phyloP scores from a whole-genome alignment of 2,329 filamentous ascomycete species.

The Aspergillus transmontanensis region DNA sequence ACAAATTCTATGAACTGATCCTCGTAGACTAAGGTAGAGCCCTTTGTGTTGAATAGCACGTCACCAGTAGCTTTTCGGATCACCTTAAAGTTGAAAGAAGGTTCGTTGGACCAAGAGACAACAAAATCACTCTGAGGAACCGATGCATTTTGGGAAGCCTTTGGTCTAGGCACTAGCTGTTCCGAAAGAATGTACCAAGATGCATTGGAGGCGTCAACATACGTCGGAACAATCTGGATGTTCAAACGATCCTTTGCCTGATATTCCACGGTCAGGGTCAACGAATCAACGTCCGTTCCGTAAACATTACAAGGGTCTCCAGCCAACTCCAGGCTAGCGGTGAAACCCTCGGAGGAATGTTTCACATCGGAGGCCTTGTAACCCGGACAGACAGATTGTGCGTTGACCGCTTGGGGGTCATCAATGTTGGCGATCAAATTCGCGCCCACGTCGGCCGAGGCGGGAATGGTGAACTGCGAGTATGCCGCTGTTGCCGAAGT shows the following conservation, averaged over 20 bases:
- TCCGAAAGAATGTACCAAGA: slow-evolving; percentile 71
- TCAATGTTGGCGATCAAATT: slow-evolving; percentile 63
- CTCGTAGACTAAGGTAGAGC: slow-evolving; percentile 69
- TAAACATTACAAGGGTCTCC: slow-evolving; percentile 70
- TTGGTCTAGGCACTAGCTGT: slow-evolving; percentile 61
- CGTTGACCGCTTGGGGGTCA: slow-evolving; percentile 64
- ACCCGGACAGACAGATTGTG: slow-evolving; percentile 64
- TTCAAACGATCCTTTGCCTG: slow-evolving; percentile 67
- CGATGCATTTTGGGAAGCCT: slow-evolving; percentile 45
- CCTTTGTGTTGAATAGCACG: slow-evolving; percentile 67
- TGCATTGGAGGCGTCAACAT: slow-evolving; percentile 62
- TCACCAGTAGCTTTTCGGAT: slow-evolving; percentile 63
- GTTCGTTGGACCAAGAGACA: slow-evolving; percentile 59
- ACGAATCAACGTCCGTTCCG: slow-evolving; percentile 69
- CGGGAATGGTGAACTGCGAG: slow-evolving; percentile 51
- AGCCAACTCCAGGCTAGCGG: slow-evolving; percentile 55
- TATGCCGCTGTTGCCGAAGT: slow-evolving; percentile 23
- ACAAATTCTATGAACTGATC: slow-evolving; percentile 77
- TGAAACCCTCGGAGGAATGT: slow-evolving; percentile 51
- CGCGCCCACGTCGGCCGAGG: slow-evolving; percentile 49
- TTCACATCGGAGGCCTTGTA: slow-evolving; percentile 58
- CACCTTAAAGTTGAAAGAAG: slow-evolving; percentile 60
- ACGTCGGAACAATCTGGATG: slow-evolving; percentile 69
- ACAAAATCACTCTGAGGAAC: slow-evolving; percentile 47
- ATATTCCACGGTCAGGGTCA: slow-evolving; percentile 70